A percentile compares a stretch with the other conserved stretches of the same genome.
Evolutionary conservation across 1,284 basidiomycete genomes (phyloP).

Genomic region (Wallemia hederae): DNA sequence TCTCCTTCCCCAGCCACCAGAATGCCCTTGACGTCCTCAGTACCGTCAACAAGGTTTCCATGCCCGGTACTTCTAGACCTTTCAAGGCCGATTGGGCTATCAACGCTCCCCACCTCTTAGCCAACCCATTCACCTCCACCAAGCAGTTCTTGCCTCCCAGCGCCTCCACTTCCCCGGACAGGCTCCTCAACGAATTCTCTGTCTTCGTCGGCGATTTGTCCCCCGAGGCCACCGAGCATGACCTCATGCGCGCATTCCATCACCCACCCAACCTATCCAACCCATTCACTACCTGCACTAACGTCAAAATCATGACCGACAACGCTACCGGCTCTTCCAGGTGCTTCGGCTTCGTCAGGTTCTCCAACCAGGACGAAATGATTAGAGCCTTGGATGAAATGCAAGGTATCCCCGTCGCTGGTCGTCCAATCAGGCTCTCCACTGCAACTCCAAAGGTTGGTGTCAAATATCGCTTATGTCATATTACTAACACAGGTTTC

Average conservation of each 20-base stretch:
- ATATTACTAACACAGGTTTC: not conserved
- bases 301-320: conserved; percentile 76
- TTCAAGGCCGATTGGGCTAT: not conserved
- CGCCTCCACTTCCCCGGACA: conserved; percentile 20
- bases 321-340: conserved; percentile 60
- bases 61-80: not conserved
- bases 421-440: conserved; percentile 26
- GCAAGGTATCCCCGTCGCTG: conserved; percentile 59
- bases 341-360: conserved; percentile 69
- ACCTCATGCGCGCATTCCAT: conserved; percentile 58
- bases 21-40: not conserved
- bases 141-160: conserved; percentile 2
- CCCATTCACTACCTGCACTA: conserved; percentile 62
- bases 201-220: conserved; percentile 74
- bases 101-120: not conserved
- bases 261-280: conserved; percentile 30
- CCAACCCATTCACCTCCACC: not conserved
- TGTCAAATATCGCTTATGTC: not conserved
- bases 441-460: conserved; percentile 34
- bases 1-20: not conserved
- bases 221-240: conserved; percentile 62
- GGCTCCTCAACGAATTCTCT: conserved; percentile 50
- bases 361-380: conserved; percentile 58
- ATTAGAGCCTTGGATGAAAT: conserved; percentile 63
- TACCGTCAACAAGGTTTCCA: not conserved